Conservation (phyloP, 2,329 filamentous ascomycete genomes). For the Graphiopsis chlorocephala region DNA sequence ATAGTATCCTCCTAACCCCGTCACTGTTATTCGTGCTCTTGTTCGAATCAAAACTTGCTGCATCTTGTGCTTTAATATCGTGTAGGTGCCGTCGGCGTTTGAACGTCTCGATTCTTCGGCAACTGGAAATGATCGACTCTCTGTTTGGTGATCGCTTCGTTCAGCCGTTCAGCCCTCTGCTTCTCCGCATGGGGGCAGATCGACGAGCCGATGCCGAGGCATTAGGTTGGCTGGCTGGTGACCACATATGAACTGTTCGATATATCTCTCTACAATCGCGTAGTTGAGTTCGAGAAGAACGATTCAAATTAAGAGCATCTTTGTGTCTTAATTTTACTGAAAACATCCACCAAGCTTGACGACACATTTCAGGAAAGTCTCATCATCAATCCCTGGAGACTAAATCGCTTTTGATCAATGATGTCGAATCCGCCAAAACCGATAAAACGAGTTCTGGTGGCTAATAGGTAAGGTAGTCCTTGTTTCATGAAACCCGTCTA, state of each 20-base stretch:
- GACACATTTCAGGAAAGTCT: background rate
- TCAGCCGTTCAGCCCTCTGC: background rate
- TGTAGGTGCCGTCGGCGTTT: background rate
- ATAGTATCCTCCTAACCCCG: conserved; percentile 7
- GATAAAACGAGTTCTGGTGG: conserved; percentile 30
- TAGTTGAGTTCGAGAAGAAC: background rate
- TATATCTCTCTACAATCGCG: background rate
- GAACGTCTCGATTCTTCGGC: background rate
- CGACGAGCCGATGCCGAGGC: conserved; percentile 8
- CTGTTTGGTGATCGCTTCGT: background rate
- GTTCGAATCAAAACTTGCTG: background rate
- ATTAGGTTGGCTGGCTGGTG: background rate
- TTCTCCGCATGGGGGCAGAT: background rate
- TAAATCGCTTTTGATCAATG: background rate
- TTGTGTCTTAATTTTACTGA: background rate
- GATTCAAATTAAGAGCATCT: background rate
- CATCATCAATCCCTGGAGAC: background rate
- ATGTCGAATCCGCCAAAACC: conserved; percentile 19
- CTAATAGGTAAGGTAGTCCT: conserved; percentile 27
- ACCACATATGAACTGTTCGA: background rate
- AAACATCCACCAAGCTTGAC: background rate
- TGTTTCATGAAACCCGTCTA: background rate
- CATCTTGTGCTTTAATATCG: background rate
- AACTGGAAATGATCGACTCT: background rate
- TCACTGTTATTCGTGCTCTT: background rate